Evolutionary conservation across 805 yeast genomes (phyloP).

Genomic region (Yamadazyma insecticola): DNA sequence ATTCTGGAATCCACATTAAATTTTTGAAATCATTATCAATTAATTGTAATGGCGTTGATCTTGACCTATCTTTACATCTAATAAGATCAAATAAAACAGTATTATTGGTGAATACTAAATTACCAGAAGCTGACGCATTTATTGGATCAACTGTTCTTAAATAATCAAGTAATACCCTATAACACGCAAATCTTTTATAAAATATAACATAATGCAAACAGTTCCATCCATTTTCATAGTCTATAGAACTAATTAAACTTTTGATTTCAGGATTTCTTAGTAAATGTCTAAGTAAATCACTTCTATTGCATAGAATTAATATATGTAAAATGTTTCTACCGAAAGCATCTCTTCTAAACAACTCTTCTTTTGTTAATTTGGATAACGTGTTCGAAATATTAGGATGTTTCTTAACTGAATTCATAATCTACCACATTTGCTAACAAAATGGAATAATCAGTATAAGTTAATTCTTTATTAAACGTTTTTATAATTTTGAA

Average conservation of each 20-base stretch:
- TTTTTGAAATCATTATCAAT: slow-evolving; percentile 44
- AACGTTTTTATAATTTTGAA: no score
- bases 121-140: slow-evolving; percentile 11
- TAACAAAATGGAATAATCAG: no score
- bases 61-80: slow-evolving; percentile 63
- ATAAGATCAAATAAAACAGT: slow-evolving; percentile 34
- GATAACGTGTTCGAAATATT: slow-evolving; percentile 2
- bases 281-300: slow-evolving; percentile 41
- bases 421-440: neutral
- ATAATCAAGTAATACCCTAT: slow-evolving; percentile 33
- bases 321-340: slow-evolving; percentile 67
- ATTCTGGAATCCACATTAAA: slow-evolving; percentile 39
- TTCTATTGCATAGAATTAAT: slow-evolving; percentile 46
- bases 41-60: slow-evolving; percentile 69
- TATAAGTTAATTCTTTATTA: no score
- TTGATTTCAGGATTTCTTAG: slow-evolving; percentile 47
- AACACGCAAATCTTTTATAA: slow-evolving; percentile 52
- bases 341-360: slow-evolving; percentile 53
- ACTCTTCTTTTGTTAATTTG: slow-evolving; percentile 5
- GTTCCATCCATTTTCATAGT: slow-evolving; percentile 79
- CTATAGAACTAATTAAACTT: slow-evolving; percentile 36
- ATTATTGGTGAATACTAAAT: slow-evolving; percentile 10
- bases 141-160: slow-evolving; percentile 10
- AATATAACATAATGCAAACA: slow-evolving; percentile 68
- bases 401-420: no score